Evolutionary conservation across 1,139 yeast species (phyloP).

Genomic region (Lodderomyces beijingensis): DNA sequence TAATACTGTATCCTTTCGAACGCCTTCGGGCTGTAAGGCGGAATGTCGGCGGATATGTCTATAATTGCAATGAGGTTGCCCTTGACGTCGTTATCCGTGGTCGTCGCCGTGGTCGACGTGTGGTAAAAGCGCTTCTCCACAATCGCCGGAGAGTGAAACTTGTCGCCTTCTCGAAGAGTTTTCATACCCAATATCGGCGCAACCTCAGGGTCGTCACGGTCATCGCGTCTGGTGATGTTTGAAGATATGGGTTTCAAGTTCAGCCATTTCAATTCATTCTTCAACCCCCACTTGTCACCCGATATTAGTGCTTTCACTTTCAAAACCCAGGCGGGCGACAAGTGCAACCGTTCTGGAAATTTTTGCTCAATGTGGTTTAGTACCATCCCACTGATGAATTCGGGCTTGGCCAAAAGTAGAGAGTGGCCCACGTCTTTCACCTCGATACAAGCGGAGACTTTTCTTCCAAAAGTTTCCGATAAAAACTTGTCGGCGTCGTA

Average conservation of each 20-base stretch:
- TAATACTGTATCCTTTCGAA: constrained; percentile 53
- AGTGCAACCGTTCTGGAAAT: constrained; percentile 44
- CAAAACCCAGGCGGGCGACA: constrained; percentile 63
- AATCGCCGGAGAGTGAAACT: constrained; percentile 51
- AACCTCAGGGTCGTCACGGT: constrained; percentile 28
- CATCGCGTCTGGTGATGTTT: constrained; percentile 32
- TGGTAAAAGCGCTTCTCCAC: constrained; percentile 47
- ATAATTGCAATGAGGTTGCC: constrained; percentile 53
- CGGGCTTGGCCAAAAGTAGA: constrained; percentile 59
- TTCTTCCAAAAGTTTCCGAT: constrained; percentile 21
- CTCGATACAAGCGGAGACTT: constrained; percentile 31
- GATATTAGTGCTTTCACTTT: constrained; percentile 56
- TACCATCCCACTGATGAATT: constrained; percentile 58
- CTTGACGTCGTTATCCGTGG: constrained; percentile 18
- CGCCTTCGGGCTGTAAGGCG: constrained; percentile 65
- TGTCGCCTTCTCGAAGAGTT: constrained; percentile 65
- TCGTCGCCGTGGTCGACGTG: too few relatives aligned
- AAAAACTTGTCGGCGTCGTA: constrained; percentile 23
- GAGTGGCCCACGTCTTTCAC: constrained; percentile 66
- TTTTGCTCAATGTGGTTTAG: constrained; percentile 53
- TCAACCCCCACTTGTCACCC: constrained; percentile 76
- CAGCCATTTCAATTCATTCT: constrained; percentile 72
- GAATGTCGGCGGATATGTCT: constrained; percentile 73
- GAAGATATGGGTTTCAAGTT: constrained; percentile 47
- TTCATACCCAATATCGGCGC: constrained; percentile 69